Percentiles rank a stretch among this genome's conserved stretches.
phyloP scores from a whole-genome alignment of 1,139 yeast species.

The Candida frijolesensis region DNA sequence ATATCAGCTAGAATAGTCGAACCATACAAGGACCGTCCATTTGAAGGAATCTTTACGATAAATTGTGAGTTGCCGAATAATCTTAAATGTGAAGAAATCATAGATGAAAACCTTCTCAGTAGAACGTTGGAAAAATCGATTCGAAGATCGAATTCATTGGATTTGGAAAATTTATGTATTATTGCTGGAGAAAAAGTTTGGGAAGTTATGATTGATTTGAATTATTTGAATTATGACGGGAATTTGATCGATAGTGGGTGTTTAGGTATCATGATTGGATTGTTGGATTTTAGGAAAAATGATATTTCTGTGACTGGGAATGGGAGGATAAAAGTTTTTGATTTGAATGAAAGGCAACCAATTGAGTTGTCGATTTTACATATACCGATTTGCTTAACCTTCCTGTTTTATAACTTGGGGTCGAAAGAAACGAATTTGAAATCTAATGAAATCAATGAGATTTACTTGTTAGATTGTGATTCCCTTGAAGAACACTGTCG shows the following conservation, averaged over 20 bases:
- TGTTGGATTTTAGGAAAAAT: slow-evolving; percentile 81
- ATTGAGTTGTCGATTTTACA: slow-evolving; percentile 84
- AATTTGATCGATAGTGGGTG: slow-evolving; percentile 90
- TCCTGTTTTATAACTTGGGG: slow-evolving; percentile 70
- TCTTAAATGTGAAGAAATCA: slow-evolving; percentile 1
- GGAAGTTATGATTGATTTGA: slow-evolving; percentile 87
- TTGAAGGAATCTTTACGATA: slow-evolving; percentile 85
- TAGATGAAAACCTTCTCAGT: slow-evolving; percentile 74
- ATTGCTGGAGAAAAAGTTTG: slow-evolving; percentile 91
- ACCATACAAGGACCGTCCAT: slow-evolving; percentile 91
- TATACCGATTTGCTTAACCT: slow-evolving; percentile 89
- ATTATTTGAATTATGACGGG: slow-evolving; percentile 87
- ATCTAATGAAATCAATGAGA: slow-evolving; percentile 59
- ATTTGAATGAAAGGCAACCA: slow-evolving; percentile 79
- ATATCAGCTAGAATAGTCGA: slow-evolving; percentile 77
- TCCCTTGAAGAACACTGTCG: slow-evolving; percentile 75
- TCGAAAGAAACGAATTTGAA: slow-evolving; percentile 68
- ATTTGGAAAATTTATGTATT: slow-evolving; percentile 86
- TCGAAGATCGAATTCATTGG: slow-evolving; percentile 85
- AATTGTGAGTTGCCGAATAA: slow-evolving; percentile 65
- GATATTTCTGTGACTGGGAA: slow-evolving; percentile 70
- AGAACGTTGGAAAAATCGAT: slow-evolving; percentile 89
- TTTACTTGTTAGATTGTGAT: slow-evolving; percentile 75
- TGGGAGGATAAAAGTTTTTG: slow-evolving; percentile 63
- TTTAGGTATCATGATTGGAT: slow-evolving; percentile 84